Evolutionary conservation across 2,329 filamentous ascomycete genomes (phyloP), one percentile per base, ranked within the genome.

Genomic region (Microcyclosporella mali): DNA sequence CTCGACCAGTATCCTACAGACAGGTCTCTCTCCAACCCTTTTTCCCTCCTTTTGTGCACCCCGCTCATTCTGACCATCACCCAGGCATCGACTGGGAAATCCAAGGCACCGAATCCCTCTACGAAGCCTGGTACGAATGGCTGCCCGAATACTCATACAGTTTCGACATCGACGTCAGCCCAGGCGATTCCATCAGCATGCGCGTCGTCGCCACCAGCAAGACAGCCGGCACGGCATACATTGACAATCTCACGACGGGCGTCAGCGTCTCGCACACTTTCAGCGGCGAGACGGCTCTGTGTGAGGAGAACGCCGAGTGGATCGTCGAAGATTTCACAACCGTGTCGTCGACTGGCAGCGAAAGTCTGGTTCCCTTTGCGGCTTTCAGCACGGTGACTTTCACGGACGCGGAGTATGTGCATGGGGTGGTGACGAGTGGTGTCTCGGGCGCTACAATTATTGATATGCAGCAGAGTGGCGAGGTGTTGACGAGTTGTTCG

Each of bases 51-150:
- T n/a, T n/a, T n/a, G n/a, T n/a, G n/a, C n/a, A n/a, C n/a, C n/a
- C n/a, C n/a, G n/a, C n/a, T 7, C 11, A 4, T 27, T 3, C 36
- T 30, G 17, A 27, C 19, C 62, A 80, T 4, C 76, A 79, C 57
- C 74, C 75, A 1, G 77, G 77, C 25, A 62, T 81, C 28, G 76
- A 79, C 59, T 77, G 77, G 57, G 71, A 70, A 39, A 61, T 72
- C 32, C 55, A 68, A n/a, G 62, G 65, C n/a, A 60, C 59, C 15
- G 47, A 55, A 0, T 66, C 70, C 3, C 65, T 58, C 6, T 80
- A 71, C 53, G 70, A 75, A 43, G 73, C 75, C 14, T 81, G 77
- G 75, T 80, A 77, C 54, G 77, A 80, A 59, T 81, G 76, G 77
- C 78, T 72, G 52, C 76, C 77, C 1, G 71, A 77, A 54, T 72